Evolutionary conservation across 2,329 filamentous ascomycete species (phyloP), one percentile per base, ranked within the genome.

Genomic region (Fusarium buharicum): DNA sequence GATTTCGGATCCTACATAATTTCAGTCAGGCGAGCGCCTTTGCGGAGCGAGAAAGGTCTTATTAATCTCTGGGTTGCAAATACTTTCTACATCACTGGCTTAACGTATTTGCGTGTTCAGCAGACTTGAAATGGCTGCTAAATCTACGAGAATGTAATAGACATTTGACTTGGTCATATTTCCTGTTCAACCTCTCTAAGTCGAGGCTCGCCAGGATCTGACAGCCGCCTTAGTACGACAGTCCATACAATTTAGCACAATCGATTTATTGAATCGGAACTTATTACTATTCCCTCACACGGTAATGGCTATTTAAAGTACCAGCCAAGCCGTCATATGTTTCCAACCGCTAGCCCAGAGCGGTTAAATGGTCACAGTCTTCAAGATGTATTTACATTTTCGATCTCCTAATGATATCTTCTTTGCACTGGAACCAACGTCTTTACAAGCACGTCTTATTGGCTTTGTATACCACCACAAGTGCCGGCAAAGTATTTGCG

Each of bases 401-500:
- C n/a, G n/a, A n/a, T n/a, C n/a, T n/a, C n/a, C n/a, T n/a, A n/a
- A n/a, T n/a, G n/a, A n/a, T n/a, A n/a, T n/a, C n/a, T n/a, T n/a
- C n/a, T n/a, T n/a, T n/a, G n/a, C n/a, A n/a, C n/a, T n/a, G n/a
- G n/a, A n/a, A n/a, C n/a, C n/a, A n/a, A n/a, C n/a, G 17, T 22
- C 37, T 41, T 43, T 45, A 39, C 13, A 33, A 39, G 36, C 33
- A 39, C 41, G 10, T 24, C 11, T 14, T 28, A 22, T 17, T 39
- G 22, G 47, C 24, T 30, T 31, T n/a, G 30, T 4, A 11, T 41
- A 33, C 33, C 18, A 56, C 41, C 14, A 37, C 43, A 50, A 46
- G 38, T 64, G 60, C 49, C 56, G 50, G 43, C 37, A 47, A 37
- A 31, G 45, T 50, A 46, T 55, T 44, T 56, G 31, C 22, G 44